Evolutionary conservation across 2,329 filamentous ascomycete genomes (phyloP), one percentile per base, ranked within the genome.

Genomic region (Exophiala spinifera): DNA sequence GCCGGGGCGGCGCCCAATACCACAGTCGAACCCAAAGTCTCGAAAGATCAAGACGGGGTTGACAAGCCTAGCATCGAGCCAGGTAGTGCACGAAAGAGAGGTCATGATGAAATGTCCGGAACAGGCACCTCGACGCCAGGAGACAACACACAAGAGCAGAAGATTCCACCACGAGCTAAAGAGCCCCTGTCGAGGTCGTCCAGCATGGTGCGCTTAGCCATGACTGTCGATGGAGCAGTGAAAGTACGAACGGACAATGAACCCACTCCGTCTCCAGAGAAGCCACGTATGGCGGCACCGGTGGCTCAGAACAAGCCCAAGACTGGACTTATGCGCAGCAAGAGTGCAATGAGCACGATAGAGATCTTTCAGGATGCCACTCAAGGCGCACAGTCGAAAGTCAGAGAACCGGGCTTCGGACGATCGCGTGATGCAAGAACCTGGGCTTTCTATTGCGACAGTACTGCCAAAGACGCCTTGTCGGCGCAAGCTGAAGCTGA

Each of bases 391-490:
- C 49, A 45, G 15, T 40, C 46, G 8, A 53, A 51, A 36, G 40
- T 46, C 20, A 40, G 56, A 4, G 76, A 77, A 33, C 74, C 86
- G 15, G 74, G 75, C 31, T 84, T 85, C 52, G 89, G 89, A 51
- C 82, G 92, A 53, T 96, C 91, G 53, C 85, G 89, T 51, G 89
- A 96, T 69, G 89, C 91, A 15, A 85, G 91, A 47, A 88, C 87
- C 5, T 96, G 92, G 92, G 89, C 95, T 66, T 90, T 90, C 53
- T 91, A 88, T 74, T 92, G 89, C 65, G 89, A 95, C 67, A 85
- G 86, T 6, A 88, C 94, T 61, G 77, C 82, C 48, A 85, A 87
- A 40, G 89, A 90, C 65, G 88, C 90, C 61, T 75, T 96, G 51
- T 91, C 86, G 19, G 82, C 82, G n/a, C 87, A 89, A 62, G 88